Conservation (phyloP, 108 stramenopile genomes). For the Discostella stelligeroides region DNA sequence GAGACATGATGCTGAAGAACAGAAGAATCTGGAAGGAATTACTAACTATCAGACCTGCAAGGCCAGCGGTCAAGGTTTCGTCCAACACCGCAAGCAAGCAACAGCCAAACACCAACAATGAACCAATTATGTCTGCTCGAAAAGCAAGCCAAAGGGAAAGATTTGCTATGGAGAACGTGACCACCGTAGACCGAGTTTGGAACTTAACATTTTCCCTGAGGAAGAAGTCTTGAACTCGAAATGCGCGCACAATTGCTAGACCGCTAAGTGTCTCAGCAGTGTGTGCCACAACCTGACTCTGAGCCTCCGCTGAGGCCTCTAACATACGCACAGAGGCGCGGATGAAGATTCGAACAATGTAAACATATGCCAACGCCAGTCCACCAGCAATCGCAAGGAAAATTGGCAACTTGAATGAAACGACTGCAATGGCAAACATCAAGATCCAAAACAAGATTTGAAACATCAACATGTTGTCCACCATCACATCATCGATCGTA, state of each 20-base stretch:
- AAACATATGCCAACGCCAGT: neutral
- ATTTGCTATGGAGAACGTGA: slow-evolving; percentile 7
- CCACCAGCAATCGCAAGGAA: slow-evolving; percentile 1
- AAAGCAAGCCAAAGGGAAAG: slow-evolving; percentile 7
- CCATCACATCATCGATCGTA: slow-evolving; percentile 11
- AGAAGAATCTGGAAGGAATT: slow-evolving; percentile 1
- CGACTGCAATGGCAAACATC: slow-evolving; percentile 5
- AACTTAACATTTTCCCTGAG: slow-evolving; percentile 7
- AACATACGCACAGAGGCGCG: slow-evolving; percentile 6
- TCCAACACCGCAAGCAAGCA: slow-evolving; percentile 2
- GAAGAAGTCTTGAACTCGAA: slow-evolving; percentile 6
- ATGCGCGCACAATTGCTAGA: neutral
- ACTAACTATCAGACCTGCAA: slow-evolving; percentile 1
- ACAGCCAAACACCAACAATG: slow-evolving; percentile 4
- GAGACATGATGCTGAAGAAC: slow-evolving; percentile 7
- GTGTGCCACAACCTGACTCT: slow-evolving; percentile 6
- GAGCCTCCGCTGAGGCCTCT: slow-evolving; percentile 4
- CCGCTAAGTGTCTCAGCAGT: slow-evolving; percentile 3
- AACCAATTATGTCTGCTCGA: slow-evolving; percentile 8
- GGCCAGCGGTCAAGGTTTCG: slow-evolving; percentile 8
- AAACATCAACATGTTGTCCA: slow-evolving; percentile 7
- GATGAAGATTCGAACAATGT: slow-evolving; percentile 7
- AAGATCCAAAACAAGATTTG: slow-evolving; percentile 6
- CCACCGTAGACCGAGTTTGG: slow-evolving; percentile 3
- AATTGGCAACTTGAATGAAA: slow-evolving; percentile 8